Evolutionary conservation across 441 rosid species (phyloP).

Genomic region (Gossypium schwendimanii): DNA sequence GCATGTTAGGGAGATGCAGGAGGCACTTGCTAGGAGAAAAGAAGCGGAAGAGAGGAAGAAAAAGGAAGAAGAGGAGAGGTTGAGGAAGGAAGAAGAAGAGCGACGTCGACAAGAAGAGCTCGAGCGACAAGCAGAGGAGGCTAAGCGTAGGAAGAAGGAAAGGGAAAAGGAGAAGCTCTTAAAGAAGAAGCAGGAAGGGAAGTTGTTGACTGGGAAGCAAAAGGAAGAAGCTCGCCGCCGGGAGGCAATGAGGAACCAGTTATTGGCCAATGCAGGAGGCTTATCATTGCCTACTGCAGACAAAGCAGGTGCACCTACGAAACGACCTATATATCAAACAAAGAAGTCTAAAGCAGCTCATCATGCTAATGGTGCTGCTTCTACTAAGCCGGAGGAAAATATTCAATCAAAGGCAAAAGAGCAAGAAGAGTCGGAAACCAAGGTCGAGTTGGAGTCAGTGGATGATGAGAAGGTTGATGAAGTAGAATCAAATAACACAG

Average conservation of each 20-base stretch:
- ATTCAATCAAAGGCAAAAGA: conserved; percentile 39
- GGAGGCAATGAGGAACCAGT: conserved; percentile 82
- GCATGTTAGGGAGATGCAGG: conserved; percentile 97
- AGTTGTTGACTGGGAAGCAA: conserved; percentile 80
- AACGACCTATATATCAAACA: conserved; percentile 70
- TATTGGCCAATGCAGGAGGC: conserved; percentile 57
- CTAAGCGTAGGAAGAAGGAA: conserved; percentile 78
- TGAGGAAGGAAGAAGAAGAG: conserved; percentile 90
- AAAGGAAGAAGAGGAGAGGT: conserved; percentile 82
- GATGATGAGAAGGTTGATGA: conserved; percentile 46
- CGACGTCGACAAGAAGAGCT: conserved; percentile 77
- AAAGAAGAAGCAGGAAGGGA: conserved; percentile 90
- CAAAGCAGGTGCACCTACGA: conserved; percentile 46
- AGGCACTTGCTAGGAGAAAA: conserved; percentile 71
- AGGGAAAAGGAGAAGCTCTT: conserved; percentile 80
- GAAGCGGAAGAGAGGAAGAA: conserved; percentile 76
- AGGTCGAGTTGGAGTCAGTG: conserved; percentile 31
- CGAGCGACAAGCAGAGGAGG: conserved; percentile 91
- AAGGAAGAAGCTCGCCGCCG: conserved; percentile 75
- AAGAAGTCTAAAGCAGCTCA: conserved; percentile 68
- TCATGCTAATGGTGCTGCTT: conserved; percentile 48
- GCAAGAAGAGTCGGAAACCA: conserved; percentile 34
- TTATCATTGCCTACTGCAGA: conserved; percentile 41
- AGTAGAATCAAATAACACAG: conserved; percentile 31
- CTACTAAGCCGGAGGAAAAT: conserved; percentile 40